A percentile compares a stretch with the other conserved stretches of the same genome.
Evolutionary conservation across 495 filamentous ascomycete genomes (phyloP).

Genomic region (Wilcoxina mikolae): DNA sequence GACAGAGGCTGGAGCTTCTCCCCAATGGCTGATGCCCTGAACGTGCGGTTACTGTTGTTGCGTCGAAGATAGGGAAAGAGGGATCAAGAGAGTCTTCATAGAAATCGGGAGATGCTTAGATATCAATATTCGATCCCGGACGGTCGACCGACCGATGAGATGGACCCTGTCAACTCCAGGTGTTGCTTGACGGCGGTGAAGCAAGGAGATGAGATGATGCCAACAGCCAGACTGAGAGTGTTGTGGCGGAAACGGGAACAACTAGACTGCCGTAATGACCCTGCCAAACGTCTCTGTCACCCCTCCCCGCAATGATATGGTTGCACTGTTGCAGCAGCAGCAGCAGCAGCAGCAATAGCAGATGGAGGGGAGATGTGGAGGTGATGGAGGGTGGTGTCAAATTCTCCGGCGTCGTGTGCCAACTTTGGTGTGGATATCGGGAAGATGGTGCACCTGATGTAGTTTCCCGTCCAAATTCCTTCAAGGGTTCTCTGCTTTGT

Average conservation of each 20-base stretch:
- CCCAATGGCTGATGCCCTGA: no score
- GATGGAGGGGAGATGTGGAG: not conserved
- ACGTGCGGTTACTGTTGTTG: no score
- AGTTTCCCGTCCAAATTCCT: conserved; percentile 4
- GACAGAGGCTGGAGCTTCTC: no score
- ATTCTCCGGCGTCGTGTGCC: conserved; percentile 1
- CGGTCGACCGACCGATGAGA: not conserved
- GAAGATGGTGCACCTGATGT: conserved; percentile 7
- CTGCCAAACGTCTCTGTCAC: not conserved
- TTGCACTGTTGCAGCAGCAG: not conserved
- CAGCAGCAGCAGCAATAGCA: not conserved
- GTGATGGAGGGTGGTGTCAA: not conserved
- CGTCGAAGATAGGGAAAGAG: no score
- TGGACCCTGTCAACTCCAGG: not conserved
- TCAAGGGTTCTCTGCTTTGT: not conserved
- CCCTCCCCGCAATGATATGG: not conserved
- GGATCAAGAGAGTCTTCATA: no score
- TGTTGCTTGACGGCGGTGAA: not conserved
- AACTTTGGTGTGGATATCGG: not conserved
- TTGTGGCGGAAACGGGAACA: not conserved
- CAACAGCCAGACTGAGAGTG: not conserved
- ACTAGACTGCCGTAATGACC: not conserved
- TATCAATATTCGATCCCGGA: no score
- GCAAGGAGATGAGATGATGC: conserved; percentile 5
- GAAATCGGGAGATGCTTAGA: no score